Base-by-base conservation (phyloP, 2,329 filamentous ascomycete species). In the Neofusicoccum kwambonambiense region DNA sequence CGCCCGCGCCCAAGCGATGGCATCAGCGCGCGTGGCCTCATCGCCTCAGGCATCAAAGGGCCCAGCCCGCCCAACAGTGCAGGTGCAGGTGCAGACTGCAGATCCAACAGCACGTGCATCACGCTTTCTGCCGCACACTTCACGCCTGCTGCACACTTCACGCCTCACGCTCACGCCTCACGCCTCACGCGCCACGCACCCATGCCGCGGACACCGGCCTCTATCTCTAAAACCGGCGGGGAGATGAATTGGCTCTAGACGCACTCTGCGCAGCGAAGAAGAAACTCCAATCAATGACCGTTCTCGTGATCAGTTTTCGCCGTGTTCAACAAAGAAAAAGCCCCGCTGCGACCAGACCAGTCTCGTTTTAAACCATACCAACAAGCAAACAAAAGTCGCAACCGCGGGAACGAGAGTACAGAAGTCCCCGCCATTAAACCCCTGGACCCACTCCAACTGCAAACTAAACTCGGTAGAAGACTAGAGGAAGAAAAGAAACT, bases 331-430 rank as follows among this genome's bases (percentile, higher is more conserved):
- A 35, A 34, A 50, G 19, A 35, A 34, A 39, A 39, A 39, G 37
- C 15, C 27, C 54, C 39, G 27, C 39, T 57, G 54, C 54, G n/a
- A 57, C 54, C 54, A 34, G 37, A 44, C 52, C 52, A 57, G 52
- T 44, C 52, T 57, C 52, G 56, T 60, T 60, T 60, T 60, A 37
- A 47, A 34, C 56, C 56, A 60, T 60, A 47, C 41, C 42, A 60
- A 47, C 11, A 45, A 44, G 39, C 22, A 57, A 34, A 57, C 41
- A 60, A 47, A 47, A 47, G 31, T 34, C 56, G 56, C 56, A 60
- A 39, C 31, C 56, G 41, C 17, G 42, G 56, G 41, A 60, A 22
- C 42, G 56, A 60, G 56, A 60, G 56, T 47, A 60, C 56, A 60
- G 27, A 60, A 37, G 56, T 45, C 56, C 42, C 31, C 31, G 15